These are phyloP conservation scores for Umbelopsis sp. DNA, from an alignment of 371 early-diverging fungal species.

Conservation along the genomic window DNA sequence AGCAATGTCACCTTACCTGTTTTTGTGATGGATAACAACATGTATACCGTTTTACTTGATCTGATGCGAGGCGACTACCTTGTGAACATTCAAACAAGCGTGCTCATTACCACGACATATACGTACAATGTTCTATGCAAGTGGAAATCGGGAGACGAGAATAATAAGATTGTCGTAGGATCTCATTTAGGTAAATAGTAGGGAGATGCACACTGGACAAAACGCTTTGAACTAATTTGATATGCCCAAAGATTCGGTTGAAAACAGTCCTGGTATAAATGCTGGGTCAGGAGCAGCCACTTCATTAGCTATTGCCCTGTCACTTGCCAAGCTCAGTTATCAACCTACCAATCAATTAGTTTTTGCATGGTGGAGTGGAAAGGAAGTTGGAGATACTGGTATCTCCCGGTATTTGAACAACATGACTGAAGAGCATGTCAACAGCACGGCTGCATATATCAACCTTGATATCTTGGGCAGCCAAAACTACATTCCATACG, in stretches of 20 bases:
- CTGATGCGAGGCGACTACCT: constrained; percentile 9
- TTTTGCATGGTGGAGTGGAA: constrained; percentile 11
- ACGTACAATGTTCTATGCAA: constrained; percentile 7
- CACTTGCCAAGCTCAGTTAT: not conserved
- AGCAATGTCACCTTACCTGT: constrained; percentile 13
- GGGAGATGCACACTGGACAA: not conserved
- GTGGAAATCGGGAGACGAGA: not conserved
- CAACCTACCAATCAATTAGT: constrained; percentile 1
- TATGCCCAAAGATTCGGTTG: not conserved
- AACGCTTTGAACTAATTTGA: not conserved
- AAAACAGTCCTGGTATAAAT: constrained; percentile 7
- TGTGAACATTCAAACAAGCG: constrained; percentile 5
- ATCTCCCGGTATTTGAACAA: not conserved
- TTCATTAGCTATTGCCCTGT: not conserved
- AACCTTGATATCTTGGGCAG: constrained; percentile 5
- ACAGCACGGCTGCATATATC: not conserved
- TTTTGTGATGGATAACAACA: not conserved
- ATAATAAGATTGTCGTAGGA: not conserved
- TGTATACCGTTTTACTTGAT: not conserved
- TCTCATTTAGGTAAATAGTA: constrained; percentile 4
- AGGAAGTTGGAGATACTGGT: not conserved
- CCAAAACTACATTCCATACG: constrained; percentile 15
- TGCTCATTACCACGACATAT: not conserved
- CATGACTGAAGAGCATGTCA: not conserved
- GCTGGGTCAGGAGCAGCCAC: constrained; percentile 4